Percentiles rank a stretch among this genome's conserved stretches.
Conservation (phyloP, 106 monocot species). For the Allium sativum region DNA sequence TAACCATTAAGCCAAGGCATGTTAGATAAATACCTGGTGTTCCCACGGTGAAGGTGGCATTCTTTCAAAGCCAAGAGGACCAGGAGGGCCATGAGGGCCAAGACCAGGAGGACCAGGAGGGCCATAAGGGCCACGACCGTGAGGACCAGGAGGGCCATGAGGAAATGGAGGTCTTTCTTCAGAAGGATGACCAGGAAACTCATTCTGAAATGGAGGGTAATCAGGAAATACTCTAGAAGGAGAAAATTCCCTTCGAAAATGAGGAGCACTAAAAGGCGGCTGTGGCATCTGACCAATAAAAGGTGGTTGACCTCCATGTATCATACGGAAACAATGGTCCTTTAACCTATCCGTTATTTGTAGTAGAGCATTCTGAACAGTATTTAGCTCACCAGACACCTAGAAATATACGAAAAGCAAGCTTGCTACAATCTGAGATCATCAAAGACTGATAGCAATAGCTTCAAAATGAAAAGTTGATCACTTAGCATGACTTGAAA, state of each 20-base stretch:
- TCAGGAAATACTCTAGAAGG: constrained; percentile 38
- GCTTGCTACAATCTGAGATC: not conserved
- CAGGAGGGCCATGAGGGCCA: not conserved
- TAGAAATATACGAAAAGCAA: constrained; percentile 15
- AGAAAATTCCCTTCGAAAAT: constrained; percentile 38
- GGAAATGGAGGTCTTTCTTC: constrained; percentile 40
- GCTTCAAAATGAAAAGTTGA: too few species aligned
- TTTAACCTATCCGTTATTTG: constrained; percentile 77
- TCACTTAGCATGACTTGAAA: too few species aligned
- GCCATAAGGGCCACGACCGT: constrained; percentile 3
- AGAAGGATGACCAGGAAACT: constrained; percentile 37
- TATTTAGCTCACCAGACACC: constrained; percentile 55
- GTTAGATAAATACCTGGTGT: constrained; percentile 32
- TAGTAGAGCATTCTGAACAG: constrained; percentile 68
- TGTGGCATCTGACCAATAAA: constrained; percentile 47
- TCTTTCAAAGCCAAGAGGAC: constrained; percentile 38
- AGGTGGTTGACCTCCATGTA: constrained; percentile 30
- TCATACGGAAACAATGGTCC: constrained; percentile 58
- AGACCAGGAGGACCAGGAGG: constrained; percentile 22
- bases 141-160: constrained; percentile 29
- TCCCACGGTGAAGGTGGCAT: constrained; percentile 44
- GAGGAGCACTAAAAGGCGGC: too few species aligned
- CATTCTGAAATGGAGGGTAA: constrained; percentile 45
- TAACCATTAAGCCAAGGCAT: too few species aligned
- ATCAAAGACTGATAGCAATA: too few species aligned